Evolutionary conservation across 2,329 filamentous ascomycete species (phyloP), one percentile per base, ranked within the genome.

Genomic region (Hypoxylon sp.): DNA sequence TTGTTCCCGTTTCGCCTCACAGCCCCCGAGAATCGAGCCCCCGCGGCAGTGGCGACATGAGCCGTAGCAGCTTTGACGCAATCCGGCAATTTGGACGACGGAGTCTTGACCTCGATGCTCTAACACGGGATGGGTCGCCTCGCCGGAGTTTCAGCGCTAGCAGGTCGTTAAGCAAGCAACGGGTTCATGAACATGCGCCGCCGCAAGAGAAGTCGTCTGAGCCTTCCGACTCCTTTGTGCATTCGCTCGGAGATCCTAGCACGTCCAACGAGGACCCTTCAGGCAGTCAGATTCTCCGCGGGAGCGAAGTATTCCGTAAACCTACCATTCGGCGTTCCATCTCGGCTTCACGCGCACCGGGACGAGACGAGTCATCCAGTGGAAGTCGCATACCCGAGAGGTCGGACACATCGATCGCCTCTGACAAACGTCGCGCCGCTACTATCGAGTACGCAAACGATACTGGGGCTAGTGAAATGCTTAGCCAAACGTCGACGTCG

Each of bases 301-400:
- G 90, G 27, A 97, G 92, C 66, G 91, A 95, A 66, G 89, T 97
- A 7, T 98, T 99, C 69, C 87, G 90, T 64, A 88, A 87, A 21
- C 92, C 92, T 13, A 90, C 88, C 0, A 84, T 92, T 69, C 80
- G 77, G 21, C 78, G 79, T 8, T 81, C 82, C 0, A 71, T 69
- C 1, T 81, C 80, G 0, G 72, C 73, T 0, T 75, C 74, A 2
- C 70, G 71, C 15, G 61, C 60, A 23, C 56, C 58, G 17, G 46
- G 48, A 29, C 55, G 47, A n/a, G 48, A 62, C 6, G 65, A 53
- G 47, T 56, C 56, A 21, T 55, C 57, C 15, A 54, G 59, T 15
- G 66, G 54, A 31, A 47, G 41, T 42, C 42, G 54, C 42, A 26
- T 48, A 38, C 55, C 59, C 7, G 61, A 66, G 45, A 64, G 45